These are phyloP conservation scores for Serendipita vermifera DNA, from an alignment of 768 basidiomycete species.

Conservation along the genomic window DNA sequence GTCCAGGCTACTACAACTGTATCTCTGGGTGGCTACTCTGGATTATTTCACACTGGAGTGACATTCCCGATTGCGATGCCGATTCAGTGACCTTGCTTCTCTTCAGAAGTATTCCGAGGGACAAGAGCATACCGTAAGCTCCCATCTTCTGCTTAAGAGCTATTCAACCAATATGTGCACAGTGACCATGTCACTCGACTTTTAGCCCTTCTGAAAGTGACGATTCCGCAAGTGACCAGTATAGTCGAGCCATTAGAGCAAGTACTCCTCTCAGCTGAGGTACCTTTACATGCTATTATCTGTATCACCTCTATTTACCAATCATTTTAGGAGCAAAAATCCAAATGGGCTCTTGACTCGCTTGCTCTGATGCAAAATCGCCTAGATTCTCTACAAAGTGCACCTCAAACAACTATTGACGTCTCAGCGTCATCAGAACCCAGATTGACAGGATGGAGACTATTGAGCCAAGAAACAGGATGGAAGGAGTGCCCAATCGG, in stretches of 20 bases:
- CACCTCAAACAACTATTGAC: not conserved
- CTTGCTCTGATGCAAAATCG: not conserved
- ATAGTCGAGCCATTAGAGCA: too few relatives aligned
- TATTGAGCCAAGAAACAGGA: conserved; percentile 28
- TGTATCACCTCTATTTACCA: not conserved
- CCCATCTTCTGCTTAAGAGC: not conserved
- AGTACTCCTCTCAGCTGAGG: not conserved
- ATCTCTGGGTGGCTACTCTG: conserved; percentile 61
- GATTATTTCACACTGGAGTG: conserved; percentile 34
- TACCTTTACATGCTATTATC: not conserved
- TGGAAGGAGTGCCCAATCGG: conserved; percentile 67
- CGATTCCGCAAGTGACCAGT: too few relatives aligned
- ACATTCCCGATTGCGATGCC: conserved; percentile 16
- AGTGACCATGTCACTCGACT: too few relatives aligned
- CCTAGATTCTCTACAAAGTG: conserved; percentile 17
- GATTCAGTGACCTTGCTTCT: conserved; percentile 17
- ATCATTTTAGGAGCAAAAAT: conserved; percentile 14
- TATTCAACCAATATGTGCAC: conserved; percentile 13
- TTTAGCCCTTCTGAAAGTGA: too few relatives aligned
- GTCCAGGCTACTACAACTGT: conserved; percentile 38
- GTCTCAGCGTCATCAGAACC: not conserved
- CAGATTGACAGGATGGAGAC: conserved; percentile 38
- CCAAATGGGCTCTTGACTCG: conserved; percentile 12
- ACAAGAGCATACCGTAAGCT: conserved; percentile 28
- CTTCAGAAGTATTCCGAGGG: conserved; percentile 12